Evolutionary conservation across 176 grass and related monocot species (phyloP).

Genomic region (Eleusine coracana): DNA sequence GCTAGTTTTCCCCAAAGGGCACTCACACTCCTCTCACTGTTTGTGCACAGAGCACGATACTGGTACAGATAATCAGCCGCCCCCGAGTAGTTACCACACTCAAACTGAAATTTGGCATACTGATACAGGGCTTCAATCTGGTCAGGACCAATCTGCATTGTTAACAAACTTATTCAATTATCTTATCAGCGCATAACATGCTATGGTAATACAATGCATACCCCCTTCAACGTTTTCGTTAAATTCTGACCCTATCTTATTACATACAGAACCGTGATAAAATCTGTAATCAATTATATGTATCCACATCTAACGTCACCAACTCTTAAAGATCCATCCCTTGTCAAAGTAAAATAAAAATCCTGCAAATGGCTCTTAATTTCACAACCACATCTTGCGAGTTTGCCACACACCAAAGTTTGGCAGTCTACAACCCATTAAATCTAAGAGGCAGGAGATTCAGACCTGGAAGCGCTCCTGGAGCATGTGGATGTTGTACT

Average conservation of each 20-base stretch:
- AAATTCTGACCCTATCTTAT: background rate
- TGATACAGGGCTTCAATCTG: slow-evolving; percentile 92
- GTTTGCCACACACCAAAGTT: background rate
- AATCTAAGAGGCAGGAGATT: background rate
- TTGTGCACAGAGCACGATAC: slow-evolving; percentile 81
- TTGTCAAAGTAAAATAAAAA: background rate
- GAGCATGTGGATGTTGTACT: slow-evolving; percentile 90
- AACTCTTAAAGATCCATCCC: background rate
- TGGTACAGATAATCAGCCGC: slow-evolving; percentile 82
- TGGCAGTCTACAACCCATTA: background rate
- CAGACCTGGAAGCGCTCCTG: slow-evolving; percentile 75
- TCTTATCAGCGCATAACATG: background rate
- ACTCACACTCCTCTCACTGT: slow-evolving; percentile 78
- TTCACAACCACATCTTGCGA: background rate
- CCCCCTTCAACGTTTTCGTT: background rate
- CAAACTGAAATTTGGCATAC: slow-evolving; percentile 89
- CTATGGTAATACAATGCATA: background rate
- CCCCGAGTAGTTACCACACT: slow-evolving; percentile 86
- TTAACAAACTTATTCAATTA: slow-evolving; percentile 31
- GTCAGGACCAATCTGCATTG: slow-evolving; percentile 76
- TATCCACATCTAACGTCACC: background rate
- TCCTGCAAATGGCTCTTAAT: background rate
- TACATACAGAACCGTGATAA: background rate
- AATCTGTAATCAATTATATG: background rate
- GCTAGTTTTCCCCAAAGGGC: slow-evolving; percentile 88